Evolutionary conservation across 345 rosid species (phyloP).

Genomic region (Sonneratia alba): DNA sequence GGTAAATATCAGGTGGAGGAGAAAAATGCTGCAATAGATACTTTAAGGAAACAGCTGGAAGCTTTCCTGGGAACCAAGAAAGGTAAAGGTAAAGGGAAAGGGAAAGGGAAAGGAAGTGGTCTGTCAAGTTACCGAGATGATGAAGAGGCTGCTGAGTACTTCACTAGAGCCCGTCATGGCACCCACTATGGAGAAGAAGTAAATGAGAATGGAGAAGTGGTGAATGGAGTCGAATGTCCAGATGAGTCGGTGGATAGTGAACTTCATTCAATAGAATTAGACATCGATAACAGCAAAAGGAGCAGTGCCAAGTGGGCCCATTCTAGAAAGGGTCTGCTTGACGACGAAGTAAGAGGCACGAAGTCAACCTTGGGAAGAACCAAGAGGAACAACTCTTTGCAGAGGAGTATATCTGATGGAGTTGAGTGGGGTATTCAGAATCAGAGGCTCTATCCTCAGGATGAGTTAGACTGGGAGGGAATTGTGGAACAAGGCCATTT

Average conservation of each 20-base stretch:
- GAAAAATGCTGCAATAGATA: conserved; percentile 75
- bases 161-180: conserved; percentile 32
- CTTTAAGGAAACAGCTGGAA: conserved; percentile 75
- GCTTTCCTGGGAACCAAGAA: conserved; percentile 58
- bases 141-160: conserved; percentile 48
- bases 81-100: conserved; percentile 29
- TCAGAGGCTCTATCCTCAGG: conserved; percentile 37
- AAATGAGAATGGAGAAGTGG: conserved; percentile 47
- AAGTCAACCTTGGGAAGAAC: conserved; percentile 46
- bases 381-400: conserved; percentile 53
- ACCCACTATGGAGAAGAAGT: conserved; percentile 30
- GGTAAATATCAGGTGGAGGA: conserved; percentile 75
- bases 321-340: conserved; percentile 18
- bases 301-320: conserved; percentile 57
- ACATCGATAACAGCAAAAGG: conserved; percentile 44
- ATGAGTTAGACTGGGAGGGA: conserved; percentile 54
- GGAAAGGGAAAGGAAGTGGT: conserved; percentile 29
- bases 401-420: conserved; percentile 78
- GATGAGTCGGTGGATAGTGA: conserved; percentile 78
- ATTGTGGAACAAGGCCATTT: conserved; percentile 29
- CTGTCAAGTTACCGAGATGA: conserved; percentile 28
- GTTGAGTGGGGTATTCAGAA: conserved; percentile 56
- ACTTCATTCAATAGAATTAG: conserved; percentile 75
- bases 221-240: conserved; percentile 37
- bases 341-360: conserved; percentile 50